Evolutionary conservation across 208 protist species (phyloP).

Genomic region (Leishmania turanica): DNA sequence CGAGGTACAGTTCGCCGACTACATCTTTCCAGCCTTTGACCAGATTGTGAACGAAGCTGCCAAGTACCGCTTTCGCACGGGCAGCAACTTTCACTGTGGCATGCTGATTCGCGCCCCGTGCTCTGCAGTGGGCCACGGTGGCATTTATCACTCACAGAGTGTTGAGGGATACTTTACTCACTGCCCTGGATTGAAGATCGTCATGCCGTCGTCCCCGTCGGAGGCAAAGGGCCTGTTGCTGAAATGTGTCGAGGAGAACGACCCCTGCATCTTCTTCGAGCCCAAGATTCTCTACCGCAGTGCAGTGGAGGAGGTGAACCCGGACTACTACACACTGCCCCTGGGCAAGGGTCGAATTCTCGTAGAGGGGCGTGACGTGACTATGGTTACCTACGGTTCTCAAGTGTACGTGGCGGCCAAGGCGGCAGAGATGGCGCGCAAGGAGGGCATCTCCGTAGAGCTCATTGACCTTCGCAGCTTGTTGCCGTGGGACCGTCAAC

Average conservation of each 20-base stretch:
- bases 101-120: constrained; percentile 96
- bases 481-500: constrained; percentile 95
- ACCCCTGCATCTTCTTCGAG: constrained; percentile 98
- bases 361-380: constrained; percentile 93
- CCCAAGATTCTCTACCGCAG: constrained; percentile 96
- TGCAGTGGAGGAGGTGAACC: constrained; percentile 92
- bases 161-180: constrained; percentile 97
- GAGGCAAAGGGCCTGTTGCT: constrained; percentile 93
- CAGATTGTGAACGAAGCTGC: constrained; percentile 99
- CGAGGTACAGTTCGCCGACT: constrained; percentile 99
- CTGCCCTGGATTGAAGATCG: constrained; percentile 91
- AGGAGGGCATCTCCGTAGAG: constrained; percentile 92
- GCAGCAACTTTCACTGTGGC: constrained; percentile 93
- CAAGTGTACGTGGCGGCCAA: constrained; percentile 84
- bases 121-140: constrained; percentile 97
- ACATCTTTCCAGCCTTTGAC: constrained; percentile 99
- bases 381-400: constrained; percentile 95
- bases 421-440: constrained; percentile 80
- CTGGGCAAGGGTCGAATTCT: constrained; percentile 93
- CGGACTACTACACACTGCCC: constrained; percentile 94
- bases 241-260: constrained; percentile 90
- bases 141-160: constrained; percentile 97
- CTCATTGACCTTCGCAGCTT: constrained; percentile 97
- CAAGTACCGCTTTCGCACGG: constrained; percentile 98
- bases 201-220: constrained; percentile 78